These are phyloP conservation scores for Yamadazyma kanchanaburiensis DNA, from an alignment of 1,139 yeast species.

Conservation along the genomic window DNA sequence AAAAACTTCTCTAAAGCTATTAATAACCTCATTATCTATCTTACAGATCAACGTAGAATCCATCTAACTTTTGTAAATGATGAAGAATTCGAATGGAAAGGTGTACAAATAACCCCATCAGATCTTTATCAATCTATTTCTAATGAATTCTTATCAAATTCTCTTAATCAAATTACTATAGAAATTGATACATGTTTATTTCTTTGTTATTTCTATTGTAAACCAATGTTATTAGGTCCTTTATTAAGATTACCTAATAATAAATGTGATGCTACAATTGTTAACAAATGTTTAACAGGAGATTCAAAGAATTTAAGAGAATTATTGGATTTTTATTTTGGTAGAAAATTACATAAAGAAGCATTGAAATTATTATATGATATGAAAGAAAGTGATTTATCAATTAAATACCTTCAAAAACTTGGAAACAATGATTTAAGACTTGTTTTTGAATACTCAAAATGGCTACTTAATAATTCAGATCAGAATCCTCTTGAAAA, in stretches of 20 bases:
- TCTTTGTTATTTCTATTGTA: constrained; percentile 63
- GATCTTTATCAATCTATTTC: constrained; percentile 30
- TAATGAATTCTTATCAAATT: constrained; percentile 9
- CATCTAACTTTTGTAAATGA: constrained; percentile 34
- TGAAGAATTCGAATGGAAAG: constrained; percentile 42
- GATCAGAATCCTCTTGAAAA: constrained; percentile 24
- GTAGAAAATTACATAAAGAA: constrained; percentile 58
- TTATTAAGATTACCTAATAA: constrained; percentile 71
- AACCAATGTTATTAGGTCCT: constrained; percentile 78
- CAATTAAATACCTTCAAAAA: constrained; percentile 64
- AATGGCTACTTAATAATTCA: constrained; percentile 47
- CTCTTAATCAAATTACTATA: constrained; percentile 11
- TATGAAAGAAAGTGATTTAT: constrained; percentile 33
- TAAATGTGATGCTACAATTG: constrained; percentile 65
- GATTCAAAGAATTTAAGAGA: constrained; percentile 55
- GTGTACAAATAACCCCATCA: constrained; percentile 34
- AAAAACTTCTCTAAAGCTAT: constrained; percentile 42
- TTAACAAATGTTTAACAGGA: constrained; percentile 47
- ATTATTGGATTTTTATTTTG: constrained; percentile 73
- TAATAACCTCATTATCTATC: constrained; percentile 50
- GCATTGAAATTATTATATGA: constrained; percentile 60
- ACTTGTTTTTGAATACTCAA: constrained; percentile 56
- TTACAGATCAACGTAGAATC: constrained; percentile 54
- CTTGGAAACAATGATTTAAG: constrained; percentile 50
- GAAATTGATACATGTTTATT: constrained; percentile 80